Conservation (phyloP, 139 green algal species). For the Zygnema cylindricum region DNA sequence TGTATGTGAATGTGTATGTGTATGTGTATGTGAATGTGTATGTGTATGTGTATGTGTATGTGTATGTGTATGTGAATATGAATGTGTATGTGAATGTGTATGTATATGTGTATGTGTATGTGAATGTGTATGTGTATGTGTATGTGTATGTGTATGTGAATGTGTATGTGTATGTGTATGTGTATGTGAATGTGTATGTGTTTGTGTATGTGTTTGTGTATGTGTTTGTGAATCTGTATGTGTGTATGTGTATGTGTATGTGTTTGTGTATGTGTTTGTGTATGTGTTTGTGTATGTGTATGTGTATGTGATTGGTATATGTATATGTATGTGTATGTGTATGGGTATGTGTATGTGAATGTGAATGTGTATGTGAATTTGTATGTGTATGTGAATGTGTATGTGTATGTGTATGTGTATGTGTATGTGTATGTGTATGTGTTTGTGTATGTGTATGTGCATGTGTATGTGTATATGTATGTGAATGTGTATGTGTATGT, state of each 20-base stretch:
- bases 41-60: slow-evolving; percentile 5
- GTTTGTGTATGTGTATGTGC: too few relatives aligned
- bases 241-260: background rate
- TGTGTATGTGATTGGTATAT: background rate
- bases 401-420: too few relatives aligned
- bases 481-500: too few relatives aligned
- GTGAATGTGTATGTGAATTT: too few relatives aligned
- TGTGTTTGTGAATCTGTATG: background rate
- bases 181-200: background rate
- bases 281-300: background rate
- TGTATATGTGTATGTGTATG: background rate
- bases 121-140: background rate
- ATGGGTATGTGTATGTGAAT: slow-evolving; percentile 1
- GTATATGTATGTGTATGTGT: background rate
- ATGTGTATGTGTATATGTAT: too few relatives aligned
- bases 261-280: background rate
- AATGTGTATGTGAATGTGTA: slow-evolving; percentile 6
- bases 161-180: background rate
- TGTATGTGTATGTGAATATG: background rate
- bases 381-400: too few relatives aligned
- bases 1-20: background rate
- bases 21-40: background rate
- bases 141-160: background rate
- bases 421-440: too few relatives aligned
- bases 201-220: background rate